phyloP scores from a whole-genome alignment of 345 rosid genomes.

The Boechera divaricarpa region DNA sequence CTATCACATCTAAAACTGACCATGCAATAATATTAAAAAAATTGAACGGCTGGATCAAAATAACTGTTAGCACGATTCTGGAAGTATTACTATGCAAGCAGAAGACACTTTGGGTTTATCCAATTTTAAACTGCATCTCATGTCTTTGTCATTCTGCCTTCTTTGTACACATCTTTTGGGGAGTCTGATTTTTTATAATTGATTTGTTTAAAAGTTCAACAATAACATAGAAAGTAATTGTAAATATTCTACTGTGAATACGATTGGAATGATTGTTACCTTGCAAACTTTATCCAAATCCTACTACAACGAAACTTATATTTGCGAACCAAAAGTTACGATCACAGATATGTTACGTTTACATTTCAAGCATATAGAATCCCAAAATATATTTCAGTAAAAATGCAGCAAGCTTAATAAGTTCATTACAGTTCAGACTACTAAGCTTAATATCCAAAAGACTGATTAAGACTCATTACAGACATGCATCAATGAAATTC shows the following conservation, averaged over 20 bases:
- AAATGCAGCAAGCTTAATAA: too few species aligned
- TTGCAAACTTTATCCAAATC: too few species aligned
- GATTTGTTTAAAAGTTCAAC: background rate
- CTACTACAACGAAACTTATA: too few species aligned
- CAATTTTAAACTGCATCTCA: slow-evolving; percentile 3
- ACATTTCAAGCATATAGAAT: too few species aligned
- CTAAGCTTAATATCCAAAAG: too few species aligned
- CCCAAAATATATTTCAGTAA: too few species aligned
- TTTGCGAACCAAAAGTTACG: too few species aligned
- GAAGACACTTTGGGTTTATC: slow-evolving; percentile 29
- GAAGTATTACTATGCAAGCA: slow-evolving; percentile 28
- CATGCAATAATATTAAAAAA: background rate
- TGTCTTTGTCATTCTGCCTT: slow-evolving; percentile 25
- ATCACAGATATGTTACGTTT: too few species aligned
- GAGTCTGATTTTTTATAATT: background rate
- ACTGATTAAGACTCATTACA: too few species aligned
- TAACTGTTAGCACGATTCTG: slow-evolving; percentile 6
- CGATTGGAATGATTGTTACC: too few species aligned
- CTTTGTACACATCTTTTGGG: background rate
- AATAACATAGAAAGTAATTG: background rate
- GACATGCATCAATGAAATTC: too few species aligned
- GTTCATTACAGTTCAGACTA: too few species aligned
- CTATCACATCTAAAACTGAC: background rate
- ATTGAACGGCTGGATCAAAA: slow-evolving; percentile 9
- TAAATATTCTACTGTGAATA: background rate